Percentiles rank a stretch among this genome's conserved stretches.
Conservation (phyloP, 768 basidiomycete species). For the Porphyrellus cyaneotinctus region DNA sequence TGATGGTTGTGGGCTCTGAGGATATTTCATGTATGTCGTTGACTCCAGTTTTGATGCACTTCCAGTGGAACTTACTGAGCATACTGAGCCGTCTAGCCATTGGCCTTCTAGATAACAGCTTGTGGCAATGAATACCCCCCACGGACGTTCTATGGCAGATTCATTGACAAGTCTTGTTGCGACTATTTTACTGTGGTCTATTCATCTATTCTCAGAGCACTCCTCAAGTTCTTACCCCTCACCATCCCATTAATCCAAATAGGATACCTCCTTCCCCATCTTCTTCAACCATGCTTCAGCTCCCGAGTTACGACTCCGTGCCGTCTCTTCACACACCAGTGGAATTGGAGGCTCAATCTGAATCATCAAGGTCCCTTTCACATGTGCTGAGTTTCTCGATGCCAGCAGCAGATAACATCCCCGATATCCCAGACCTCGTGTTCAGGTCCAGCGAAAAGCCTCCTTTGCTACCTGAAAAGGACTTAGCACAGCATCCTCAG, state of each 20-base stretch:
- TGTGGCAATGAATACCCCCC: slow-evolving; percentile 37
- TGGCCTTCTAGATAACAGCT: slow-evolving; percentile 43
- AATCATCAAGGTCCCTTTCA: slow-evolving; percentile 35
- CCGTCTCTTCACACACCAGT: slow-evolving; percentile 50
- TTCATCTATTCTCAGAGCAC: slow-evolving; percentile 19
- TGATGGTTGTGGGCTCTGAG: no score
- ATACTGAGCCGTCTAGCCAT: slow-evolving; percentile 52
- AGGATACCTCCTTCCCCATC: slow-evolving; percentile 63
- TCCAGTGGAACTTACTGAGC: slow-evolving; percentile 65
- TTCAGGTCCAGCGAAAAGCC: slow-evolving; percentile 42
- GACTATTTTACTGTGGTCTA: neutral
- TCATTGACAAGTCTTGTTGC: slow-evolving; percentile 46
- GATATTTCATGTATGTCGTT: no score
- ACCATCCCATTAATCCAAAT: slow-evolving; percentile 46
- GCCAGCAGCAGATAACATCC: slow-evolving; percentile 46
- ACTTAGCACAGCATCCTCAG: slow-evolving; percentile 21
- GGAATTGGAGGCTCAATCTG: slow-evolving; percentile 30
- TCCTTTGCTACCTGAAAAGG: slow-evolving; percentile 21
- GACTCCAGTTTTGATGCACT: no score
- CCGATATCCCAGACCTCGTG: slow-evolving; percentile 51
- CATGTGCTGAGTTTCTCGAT: slow-evolving; percentile 41
- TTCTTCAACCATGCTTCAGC: slow-evolving; percentile 56
- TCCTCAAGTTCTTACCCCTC: slow-evolving; percentile 2
- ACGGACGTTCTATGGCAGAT: slow-evolving; percentile 58
- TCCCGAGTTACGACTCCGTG: slow-evolving; percentile 55